Evolutionary conservation across 2,329 filamentous ascomycete genomes (phyloP).

Genomic region (Xylaria sp.): DNA sequence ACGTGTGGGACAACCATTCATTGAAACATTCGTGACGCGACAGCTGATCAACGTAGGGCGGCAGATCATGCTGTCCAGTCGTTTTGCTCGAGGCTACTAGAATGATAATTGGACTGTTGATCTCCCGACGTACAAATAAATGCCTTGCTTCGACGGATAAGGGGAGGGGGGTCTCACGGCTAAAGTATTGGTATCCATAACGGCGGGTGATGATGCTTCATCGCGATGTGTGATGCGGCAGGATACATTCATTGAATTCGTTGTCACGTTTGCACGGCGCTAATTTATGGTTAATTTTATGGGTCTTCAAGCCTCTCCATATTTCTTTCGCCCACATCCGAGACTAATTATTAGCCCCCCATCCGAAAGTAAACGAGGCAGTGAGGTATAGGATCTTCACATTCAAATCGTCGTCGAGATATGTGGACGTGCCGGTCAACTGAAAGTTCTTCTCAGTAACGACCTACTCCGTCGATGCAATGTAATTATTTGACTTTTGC

Average conservation of each 20-base stretch:
- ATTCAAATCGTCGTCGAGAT: background rate
- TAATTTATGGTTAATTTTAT: constrained; percentile 1
- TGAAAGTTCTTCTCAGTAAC: background rate
- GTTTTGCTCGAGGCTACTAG: constrained; percentile 6
- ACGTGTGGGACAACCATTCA: background rate
- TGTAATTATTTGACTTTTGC: background rate
- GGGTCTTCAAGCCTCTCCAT: constrained; percentile 2
- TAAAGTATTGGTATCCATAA: background rate
- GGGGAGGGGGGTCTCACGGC: background rate
- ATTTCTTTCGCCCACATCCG: background rate
- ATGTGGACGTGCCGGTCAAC: background rate
- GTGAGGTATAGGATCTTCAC: background rate
- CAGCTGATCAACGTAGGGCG: background rate
- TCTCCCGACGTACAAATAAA: background rate
- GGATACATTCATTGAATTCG: background rate
- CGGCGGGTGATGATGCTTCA: background rate
- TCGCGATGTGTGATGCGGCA: background rate
- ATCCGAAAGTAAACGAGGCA: background rate
- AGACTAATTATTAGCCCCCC: background rate
- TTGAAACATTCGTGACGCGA: background rate
- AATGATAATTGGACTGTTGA: background rate
- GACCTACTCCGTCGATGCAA: background rate
- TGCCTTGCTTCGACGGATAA: background rate
- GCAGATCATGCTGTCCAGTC: constrained; percentile 4
- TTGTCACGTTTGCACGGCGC: background rate